phyloP scores from a whole-genome alignment of 129 eudicot species.

The Centaurea solstitialis region DNA sequence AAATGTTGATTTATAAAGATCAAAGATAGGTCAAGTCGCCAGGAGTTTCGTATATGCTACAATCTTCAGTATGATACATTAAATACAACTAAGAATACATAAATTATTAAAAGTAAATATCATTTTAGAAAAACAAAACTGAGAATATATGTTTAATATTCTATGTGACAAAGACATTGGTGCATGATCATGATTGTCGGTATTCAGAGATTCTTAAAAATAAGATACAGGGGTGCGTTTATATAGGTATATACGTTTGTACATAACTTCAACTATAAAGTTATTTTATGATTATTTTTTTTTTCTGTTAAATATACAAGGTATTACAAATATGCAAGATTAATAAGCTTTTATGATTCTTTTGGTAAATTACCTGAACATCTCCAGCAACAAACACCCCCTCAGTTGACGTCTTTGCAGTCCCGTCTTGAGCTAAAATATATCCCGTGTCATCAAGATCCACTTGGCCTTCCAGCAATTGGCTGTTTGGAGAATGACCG shows the following conservation, averaged over 20 bases:
- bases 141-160: background rate
- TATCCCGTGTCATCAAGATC: conserved; percentile 69
- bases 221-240: background rate
- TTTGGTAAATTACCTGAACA: conserved; percentile 61
- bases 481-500: conserved; percentile 87
- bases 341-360: too few relatives aligned
- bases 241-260: background rate
- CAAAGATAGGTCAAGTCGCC: background rate
- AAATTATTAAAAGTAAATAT: too few relatives aligned
- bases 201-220: background rate
- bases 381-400: conserved; percentile 93
- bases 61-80: background rate
- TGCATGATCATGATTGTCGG: background rate
- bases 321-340: too few relatives aligned
- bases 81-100: background rate
- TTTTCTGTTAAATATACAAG: too few relatives aligned
- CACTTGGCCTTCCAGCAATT: conserved; percentile 70
- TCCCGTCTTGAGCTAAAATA: conserved; percentile 64
- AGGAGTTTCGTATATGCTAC: background rate
- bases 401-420: conserved; percentile 68
- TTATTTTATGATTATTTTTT: too few relatives aligned
- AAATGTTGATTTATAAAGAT: background rate
- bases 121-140: background rate
- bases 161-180: background rate
- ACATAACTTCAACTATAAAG: background rate